A percentile compares a stretch with the other conserved stretches of the same genome.
These are phyloP conservation scores for Macrocybe gigantea DNA, from an alignment of 768 basidiomycete genomes.

Conservation along the genomic window DNA sequence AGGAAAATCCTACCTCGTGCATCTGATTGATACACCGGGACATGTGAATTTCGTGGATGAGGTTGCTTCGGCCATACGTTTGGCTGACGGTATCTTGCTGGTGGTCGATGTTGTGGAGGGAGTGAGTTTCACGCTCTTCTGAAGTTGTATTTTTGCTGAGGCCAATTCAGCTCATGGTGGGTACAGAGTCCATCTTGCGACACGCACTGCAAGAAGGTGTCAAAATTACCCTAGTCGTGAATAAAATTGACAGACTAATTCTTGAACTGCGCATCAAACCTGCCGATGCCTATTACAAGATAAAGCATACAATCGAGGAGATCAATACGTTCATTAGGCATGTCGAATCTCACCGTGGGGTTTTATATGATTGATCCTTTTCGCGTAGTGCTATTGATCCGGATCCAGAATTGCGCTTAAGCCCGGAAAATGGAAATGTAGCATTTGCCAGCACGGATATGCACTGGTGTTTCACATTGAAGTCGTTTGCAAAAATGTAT, in stretches of 20 bases:
- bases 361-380: conserved; percentile 4
- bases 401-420: conserved; percentile 80
- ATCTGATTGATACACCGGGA: conserved; percentile 95
- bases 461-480: conserved; percentile 95
- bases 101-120: conserved; percentile 99
- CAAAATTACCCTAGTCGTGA: conserved; percentile 89
- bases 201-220: conserved; percentile 87
- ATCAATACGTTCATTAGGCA: conserved; percentile 95
- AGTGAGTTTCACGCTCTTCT: conserved; percentile 39
- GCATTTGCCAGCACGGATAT: conserved; percentile 96
- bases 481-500: conserved; percentile 95
- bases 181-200: conserved; percentile 81
- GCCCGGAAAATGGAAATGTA: conserved; percentile 94
- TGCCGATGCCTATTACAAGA: conserved; percentile 96
- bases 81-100: conserved; percentile 86
- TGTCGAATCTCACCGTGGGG: conserved; percentile 9
- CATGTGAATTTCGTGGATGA: conserved; percentile 99
- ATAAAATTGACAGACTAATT: conserved; percentile 97
- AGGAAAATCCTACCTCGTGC: conserved; percentile 91
- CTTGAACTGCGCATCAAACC: conserved; percentile 95
- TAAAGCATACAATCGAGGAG: conserved; percentile 98
- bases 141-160: conserved; percentile 2
- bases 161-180: conserved; percentile 73
- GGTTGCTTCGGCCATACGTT: conserved; percentile 79
- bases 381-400: conserved; percentile 69